These are phyloP conservation scores for Xylaria sp. DNA, from an alignment of 2,329 filamentous ascomycete species.

Conservation along the genomic window DNA sequence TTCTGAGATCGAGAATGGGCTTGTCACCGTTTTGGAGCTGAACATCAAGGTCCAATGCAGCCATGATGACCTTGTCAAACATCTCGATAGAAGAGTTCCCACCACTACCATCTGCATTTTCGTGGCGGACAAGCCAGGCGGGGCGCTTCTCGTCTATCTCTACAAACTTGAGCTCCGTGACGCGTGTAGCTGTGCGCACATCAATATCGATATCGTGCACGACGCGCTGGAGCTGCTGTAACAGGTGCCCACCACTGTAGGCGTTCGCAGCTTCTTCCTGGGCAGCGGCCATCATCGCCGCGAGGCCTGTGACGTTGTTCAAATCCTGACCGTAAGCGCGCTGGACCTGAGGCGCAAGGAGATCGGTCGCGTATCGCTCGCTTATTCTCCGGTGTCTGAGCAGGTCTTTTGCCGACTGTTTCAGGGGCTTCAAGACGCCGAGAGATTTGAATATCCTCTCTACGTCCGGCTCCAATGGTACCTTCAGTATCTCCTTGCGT, in stretches of 20 bases:
- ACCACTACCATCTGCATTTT: background rate
- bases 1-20: background rate
- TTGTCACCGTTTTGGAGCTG: conserved; percentile 11
- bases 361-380: conserved; percentile 36
- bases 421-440: conserved; percentile 23
- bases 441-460: conserved; percentile 35
- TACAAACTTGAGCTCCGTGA: conserved; percentile 10
- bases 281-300: conserved; percentile 35
- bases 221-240: conserved; percentile 22
- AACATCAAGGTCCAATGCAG: conserved; percentile 13
- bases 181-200: conserved; percentile 27
- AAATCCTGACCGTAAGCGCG: conserved; percentile 35
- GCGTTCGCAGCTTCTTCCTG: conserved; percentile 39
- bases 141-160: background rate
- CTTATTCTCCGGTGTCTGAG: conserved; percentile 37
- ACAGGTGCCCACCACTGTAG: conserved; percentile 38
- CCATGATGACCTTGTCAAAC: conserved; percentile 31
- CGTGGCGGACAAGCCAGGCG: conserved; percentile 25
- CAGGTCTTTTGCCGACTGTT: conserved; percentile 24
- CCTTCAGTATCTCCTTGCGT: conserved; percentile 15
- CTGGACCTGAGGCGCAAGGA: conserved; percentile 40
- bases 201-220: conserved; percentile 9
- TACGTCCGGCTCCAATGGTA: conserved; percentile 25
- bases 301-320: conserved; percentile 34
- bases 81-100: conserved; percentile 11